Evolutionary conservation across 495 filamentous ascomycete genomes (phyloP), one percentile per base, ranked within the genome.

Genomic region (Cairneyella variabilis): DNA sequence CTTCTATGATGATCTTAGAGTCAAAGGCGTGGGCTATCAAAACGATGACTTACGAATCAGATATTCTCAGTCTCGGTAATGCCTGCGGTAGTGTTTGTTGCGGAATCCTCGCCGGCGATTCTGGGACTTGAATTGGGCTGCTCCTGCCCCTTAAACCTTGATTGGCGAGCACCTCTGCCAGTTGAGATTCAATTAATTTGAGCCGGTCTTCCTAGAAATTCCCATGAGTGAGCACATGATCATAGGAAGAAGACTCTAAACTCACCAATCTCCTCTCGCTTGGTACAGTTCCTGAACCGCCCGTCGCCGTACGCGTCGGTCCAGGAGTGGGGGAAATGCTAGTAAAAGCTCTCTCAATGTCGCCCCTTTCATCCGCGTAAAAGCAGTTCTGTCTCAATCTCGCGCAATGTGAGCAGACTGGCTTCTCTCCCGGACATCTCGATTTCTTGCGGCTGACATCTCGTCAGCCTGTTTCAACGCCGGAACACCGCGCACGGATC

Each of bases 401-500:
- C 16, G 69, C 60, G 59, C 74, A 77, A 25, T 74, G 59, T 2
- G 74, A 76, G 50, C 74, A 77, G 22, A 69, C 53, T 3, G 74
- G 74, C 32, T 75, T 73, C 54, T 76, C 74, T 20, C 74, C 74
- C 3, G 71, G 70, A 30, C 74, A 77, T 66, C 70, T 71, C 17
- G 72, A 69, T 51, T 77, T 77, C 50, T 77, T 77, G 25, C 74
- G 69, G 44, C 74, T 76, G 30, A 14, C 21, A 16, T 25, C 3
- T 42, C 18, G 12, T 27, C 44, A 47, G 27, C 17, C 12, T 8
- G 6, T 26, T 10, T 23, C 2, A 14, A 16, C 20, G 12, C 20
- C 6, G 16, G 23, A 32, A 7, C 14, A 32, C 21, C 5, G 50
- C 27, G 51, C 7, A 44, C 9, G 18, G 12, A 28, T 18, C 5